A percentile compares a stretch with the other conserved stretches of the same genome.
Conservation (phyloP, 805 yeast genomes). For the Pichia nakasei region DNA sequence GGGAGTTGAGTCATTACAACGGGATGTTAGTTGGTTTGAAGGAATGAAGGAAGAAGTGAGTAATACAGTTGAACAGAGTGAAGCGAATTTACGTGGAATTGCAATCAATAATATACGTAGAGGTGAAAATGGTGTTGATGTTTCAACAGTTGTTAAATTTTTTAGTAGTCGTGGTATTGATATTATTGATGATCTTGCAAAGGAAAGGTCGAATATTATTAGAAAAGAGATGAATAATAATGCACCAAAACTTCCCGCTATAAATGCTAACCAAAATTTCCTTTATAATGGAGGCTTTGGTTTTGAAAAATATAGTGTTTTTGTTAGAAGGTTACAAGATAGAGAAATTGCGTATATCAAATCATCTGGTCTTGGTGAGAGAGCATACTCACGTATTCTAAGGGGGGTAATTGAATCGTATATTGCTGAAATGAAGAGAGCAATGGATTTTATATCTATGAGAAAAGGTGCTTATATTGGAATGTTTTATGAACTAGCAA, state of each 20-base stretch:
- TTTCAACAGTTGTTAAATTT: constrained; percentile 30
- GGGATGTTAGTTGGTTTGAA: constrained; percentile 41
- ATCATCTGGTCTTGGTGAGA: constrained; percentile 10
- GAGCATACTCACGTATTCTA: background rate
- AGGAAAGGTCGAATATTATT: constrained; percentile 30
- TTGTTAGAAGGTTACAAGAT: background rate
- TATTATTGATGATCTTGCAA: constrained; percentile 28
- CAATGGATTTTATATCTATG: constrained; percentile 5
- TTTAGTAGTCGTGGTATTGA: constrained; percentile 27
- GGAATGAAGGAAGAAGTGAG: constrained; percentile 60
- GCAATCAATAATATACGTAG: background rate
- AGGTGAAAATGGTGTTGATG: constrained; percentile 19
- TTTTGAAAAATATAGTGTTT: constrained; percentile 10
- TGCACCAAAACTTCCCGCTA: constrained; percentile 30
- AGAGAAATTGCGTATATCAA: background rate
- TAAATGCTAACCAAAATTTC: constrained; percentile 24
- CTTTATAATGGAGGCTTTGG: constrained; percentile 20
- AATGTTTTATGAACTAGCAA: constrained; percentile 43
- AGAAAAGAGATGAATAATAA: constrained; percentile 35
- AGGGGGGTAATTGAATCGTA: background rate
- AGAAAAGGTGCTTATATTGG: background rate
- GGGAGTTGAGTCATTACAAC: constrained; percentile 9
- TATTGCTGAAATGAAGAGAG: background rate
- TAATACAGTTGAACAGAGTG: constrained; percentile 47
- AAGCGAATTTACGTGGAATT: constrained; percentile 23